Conservation (phyloP, 371 early-diverging fungal species). For the Apophysomyces ossiformis region DNA sequence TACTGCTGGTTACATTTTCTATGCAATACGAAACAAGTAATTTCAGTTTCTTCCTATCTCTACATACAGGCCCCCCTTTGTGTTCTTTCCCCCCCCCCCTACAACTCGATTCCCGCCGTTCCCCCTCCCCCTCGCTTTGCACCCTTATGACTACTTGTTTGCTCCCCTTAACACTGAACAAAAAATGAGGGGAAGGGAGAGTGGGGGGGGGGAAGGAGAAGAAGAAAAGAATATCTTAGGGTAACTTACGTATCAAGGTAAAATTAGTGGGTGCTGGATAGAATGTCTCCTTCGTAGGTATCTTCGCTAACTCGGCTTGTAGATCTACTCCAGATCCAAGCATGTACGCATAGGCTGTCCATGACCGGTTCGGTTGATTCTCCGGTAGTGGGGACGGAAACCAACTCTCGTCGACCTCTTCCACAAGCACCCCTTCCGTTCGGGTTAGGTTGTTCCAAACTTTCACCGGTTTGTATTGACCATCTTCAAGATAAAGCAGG, state of each 20-base stretch:
- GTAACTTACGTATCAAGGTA: conserved; percentile 40
- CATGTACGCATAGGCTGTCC: conserved; percentile 37
- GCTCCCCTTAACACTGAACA: conserved; percentile 14
- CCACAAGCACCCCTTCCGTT: conserved; percentile 31
- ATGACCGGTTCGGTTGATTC: conserved; percentile 30
- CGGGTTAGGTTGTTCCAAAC: conserved; percentile 27
- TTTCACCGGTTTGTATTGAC: conserved; percentile 25
- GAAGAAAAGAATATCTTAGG: no score
- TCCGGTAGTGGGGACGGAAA: conserved; percentile 28
- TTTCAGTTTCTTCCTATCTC: not conserved
- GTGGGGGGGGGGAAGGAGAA: not conserved
- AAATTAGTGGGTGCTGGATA: conserved; percentile 38
- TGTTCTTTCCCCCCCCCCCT: conserved; percentile 8
- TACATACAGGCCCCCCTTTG: not conserved
- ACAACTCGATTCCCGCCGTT: no score
- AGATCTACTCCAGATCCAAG: conserved; percentile 29
- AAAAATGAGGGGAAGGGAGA: conserved; percentile 12
- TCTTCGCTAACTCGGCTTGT: conserved; percentile 33
- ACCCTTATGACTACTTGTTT: conserved; percentile 11
- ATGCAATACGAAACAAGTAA: not conserved
- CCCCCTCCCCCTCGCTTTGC: conserved; percentile 4
- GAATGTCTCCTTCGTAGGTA: conserved; percentile 29
- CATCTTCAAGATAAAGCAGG: conserved; percentile 25
- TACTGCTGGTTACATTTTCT: conserved; percentile 32
- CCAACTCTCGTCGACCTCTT: conserved; percentile 41